Base-by-base conservation (phyloP, 768 basidiomycete species). In the Hygrophorus pudorinus region DNA sequence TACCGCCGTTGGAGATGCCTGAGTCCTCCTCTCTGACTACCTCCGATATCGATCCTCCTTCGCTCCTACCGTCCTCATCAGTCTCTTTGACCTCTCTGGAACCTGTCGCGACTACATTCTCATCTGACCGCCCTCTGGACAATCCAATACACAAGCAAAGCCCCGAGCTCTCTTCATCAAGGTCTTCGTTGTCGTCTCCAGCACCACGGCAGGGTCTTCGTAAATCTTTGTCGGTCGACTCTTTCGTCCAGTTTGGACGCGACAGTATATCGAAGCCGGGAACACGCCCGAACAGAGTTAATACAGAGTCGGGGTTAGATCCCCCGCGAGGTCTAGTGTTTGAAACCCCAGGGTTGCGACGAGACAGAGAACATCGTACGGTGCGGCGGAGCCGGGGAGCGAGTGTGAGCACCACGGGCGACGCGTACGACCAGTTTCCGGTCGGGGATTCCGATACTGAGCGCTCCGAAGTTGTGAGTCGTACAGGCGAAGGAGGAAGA, bases 151-250 rank as follows among this genome's bases (percentile, higher is more conserved):
- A 11, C 14, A 21, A 4, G 3, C 31, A 47, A 4, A 36, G 16
- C 34, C 17, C 46, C 13, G 55, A 56, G 41, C 50, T 21, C 34
- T 45, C 17, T 52, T 54, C 44, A 46, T 55, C 44, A 46, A 65
- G 29, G 28, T 56, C 46, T 40, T 48, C 47, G 36, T 46, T 56
- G 21, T 53, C 61, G 30, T 56, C 63, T 43, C 57, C 62, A 44
- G 48, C 54, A 35, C 60, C 65, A 16, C 54, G 66, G 16, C 63
- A 66, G 37, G 60, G 56, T 47, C 72, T 87, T 44, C 73, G 82
- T 53, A 86, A 86, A 65, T 81, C 84, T 21, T 62, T 82, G 48
- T 87, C 85, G 16, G 83, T 79, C 48, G 85, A 87, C 60, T 87
- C 85, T 8, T 81, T 87, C 59, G 71, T 75, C 39, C 65, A 64